These are phyloP conservation scores for Parasitella parasitica DNA, from an alignment of 371 early-diverging fungal species.

Conservation along the genomic window DNA sequence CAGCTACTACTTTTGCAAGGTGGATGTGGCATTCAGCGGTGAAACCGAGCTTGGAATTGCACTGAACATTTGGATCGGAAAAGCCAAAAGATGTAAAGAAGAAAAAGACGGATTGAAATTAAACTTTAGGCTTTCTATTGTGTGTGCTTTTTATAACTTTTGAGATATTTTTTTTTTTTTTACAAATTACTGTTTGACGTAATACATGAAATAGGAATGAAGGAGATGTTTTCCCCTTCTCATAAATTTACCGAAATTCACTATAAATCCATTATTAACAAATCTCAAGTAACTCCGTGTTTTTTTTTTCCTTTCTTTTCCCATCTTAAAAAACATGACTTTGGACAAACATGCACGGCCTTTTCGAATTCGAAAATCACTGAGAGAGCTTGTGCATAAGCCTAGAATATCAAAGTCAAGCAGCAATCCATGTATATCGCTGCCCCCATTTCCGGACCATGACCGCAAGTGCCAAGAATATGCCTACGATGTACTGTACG, in stretches of 20 bases:
- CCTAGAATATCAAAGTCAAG: constrained; percentile 17
- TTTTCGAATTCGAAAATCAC: constrained; percentile 30
- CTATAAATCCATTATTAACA: not conserved
- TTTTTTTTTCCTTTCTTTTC: constrained; percentile 3
- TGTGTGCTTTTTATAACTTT: not conserved
- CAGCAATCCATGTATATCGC: constrained; percentile 10
- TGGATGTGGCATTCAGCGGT: not conserved
- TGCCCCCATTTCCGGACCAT: constrained; percentile 36
- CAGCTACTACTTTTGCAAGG: not conserved
- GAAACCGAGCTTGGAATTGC: not conserved
- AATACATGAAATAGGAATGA: not conserved
- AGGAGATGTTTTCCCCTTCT: not conserved
- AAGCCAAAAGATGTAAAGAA: not conserved
- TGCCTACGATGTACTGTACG: constrained; percentile 50
- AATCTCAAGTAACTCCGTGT: not conserved
- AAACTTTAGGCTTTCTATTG: not conserved
- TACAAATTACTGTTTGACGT: constrained; percentile 9
- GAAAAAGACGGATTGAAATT: not conserved
- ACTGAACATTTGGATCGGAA: not conserved
- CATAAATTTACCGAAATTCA: not conserved
- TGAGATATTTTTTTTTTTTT: no score
- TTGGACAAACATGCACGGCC: constrained; percentile 20
- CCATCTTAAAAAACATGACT: constrained; percentile 3
- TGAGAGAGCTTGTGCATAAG: constrained; percentile 38
- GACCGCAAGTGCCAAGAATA: constrained; percentile 32